Conservation (phyloP, 768 basidiomycete genomes). For the Kwoniella sp. region DNA sequence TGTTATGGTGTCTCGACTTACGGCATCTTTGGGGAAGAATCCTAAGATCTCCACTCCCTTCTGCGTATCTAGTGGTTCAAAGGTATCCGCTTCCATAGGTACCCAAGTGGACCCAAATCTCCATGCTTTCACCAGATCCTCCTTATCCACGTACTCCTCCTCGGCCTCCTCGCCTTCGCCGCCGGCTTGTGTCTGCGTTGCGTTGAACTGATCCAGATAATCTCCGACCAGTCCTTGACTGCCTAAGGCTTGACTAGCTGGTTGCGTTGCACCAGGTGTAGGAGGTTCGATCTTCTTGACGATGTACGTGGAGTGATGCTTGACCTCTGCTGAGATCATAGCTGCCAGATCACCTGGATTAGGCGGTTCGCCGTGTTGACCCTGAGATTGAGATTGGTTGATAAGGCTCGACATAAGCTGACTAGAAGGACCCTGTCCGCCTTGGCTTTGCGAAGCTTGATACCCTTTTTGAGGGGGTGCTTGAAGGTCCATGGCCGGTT, state of each 20-base stretch:
- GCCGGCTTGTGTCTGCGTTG: conserved; percentile 48
- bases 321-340: conserved; percentile 52
- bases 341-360: conserved; percentile 32
- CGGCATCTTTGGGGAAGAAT: conserved; percentile 73
- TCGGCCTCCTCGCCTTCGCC: conserved; percentile 54
- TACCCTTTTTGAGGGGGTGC: conserved; percentile 21
- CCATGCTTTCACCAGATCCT: conserved; percentile 55
- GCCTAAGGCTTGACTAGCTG: conserved; percentile 9
- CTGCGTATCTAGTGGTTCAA: conserved; percentile 69
- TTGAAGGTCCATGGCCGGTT: conserved; percentile 50
- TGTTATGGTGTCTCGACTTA: conserved; percentile 49
- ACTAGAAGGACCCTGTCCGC: conserved; percentile 37
- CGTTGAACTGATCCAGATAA: conserved; percentile 44
- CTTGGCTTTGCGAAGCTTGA: conserved; percentile 7
- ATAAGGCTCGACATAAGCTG: conserved; percentile 35
- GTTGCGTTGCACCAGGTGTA: conserved; percentile 14
- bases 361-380: conserved; percentile 13
- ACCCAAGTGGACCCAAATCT: conserved; percentile 64
- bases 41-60: conserved; percentile 86
- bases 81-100: conserved; percentile 82
- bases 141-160: conserved; percentile 53
- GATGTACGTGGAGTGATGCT: conserved; percentile 39
- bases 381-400: conserved; percentile 25
- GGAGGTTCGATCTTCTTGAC: conserved; percentile 29
- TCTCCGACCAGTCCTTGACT: conserved; percentile 41